A percentile compares a stretch with the other conserved stretches of the same genome.
phyloP scores from a whole-genome alignment of 2,329 filamentous ascomycete species.

The Dothiorella sarmentorum region DNA sequence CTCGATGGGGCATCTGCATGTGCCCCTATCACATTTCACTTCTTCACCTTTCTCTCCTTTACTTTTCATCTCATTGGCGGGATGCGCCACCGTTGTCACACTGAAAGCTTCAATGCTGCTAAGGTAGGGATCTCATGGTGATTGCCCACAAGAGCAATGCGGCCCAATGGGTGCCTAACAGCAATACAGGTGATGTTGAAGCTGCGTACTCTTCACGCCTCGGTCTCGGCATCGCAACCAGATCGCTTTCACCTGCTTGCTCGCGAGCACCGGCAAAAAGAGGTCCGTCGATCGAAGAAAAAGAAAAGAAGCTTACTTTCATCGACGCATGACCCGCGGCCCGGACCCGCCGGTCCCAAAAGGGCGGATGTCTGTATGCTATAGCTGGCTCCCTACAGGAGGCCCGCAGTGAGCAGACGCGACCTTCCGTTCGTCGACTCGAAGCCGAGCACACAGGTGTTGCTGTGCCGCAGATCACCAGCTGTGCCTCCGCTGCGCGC shows the following conservation, averaged over 20 bases:
- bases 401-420: not conserved
- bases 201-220: not conserved
- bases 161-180: not conserved
- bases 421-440: not conserved
- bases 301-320: not conserved
- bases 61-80: not conserved
- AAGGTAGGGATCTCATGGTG: not conserved
- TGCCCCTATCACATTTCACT: not conserved
- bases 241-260: not conserved
- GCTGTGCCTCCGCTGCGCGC: not conserved
- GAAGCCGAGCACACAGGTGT: not conserved
- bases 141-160: not conserved
- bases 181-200: not conserved
- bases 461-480: slow-evolving; percentile 14
- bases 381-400: not conserved
- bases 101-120: not conserved
- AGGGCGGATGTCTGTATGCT: not conserved
- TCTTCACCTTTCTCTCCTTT: not conserved
- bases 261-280: not conserved
- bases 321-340: not conserved
- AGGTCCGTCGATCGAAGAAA: not conserved
- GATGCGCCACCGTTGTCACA: not conserved
- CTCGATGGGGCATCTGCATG: not conserved
- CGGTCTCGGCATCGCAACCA: not conserved
- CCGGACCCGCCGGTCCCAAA: not conserved